Evolutionary conservation across 805 yeast species (phyloP).

Genomic region (Candida cerambycidarum): DNA sequence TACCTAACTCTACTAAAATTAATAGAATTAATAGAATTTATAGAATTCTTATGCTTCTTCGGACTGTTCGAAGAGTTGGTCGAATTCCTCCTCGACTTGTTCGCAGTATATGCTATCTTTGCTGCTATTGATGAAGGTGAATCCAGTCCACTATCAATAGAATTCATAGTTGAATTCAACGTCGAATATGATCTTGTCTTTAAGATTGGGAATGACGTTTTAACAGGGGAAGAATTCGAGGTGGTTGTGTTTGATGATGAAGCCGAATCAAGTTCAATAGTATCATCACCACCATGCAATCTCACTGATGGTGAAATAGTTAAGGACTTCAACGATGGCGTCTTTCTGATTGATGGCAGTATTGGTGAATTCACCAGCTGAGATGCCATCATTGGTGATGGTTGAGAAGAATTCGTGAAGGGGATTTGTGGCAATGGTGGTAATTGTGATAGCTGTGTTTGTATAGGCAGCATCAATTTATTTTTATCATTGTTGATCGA

Average conservation of each 20-base stretch:
- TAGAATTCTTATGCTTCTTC: slow-evolving; percentile 14
- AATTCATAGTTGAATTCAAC: slow-evolving; percentile 2
- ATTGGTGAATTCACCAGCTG: slow-evolving; percentile 12
- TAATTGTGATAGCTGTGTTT: slow-evolving; percentile 1
- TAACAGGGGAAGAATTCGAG: slow-evolving; percentile 14
- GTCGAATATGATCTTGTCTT: slow-evolving; percentile 9
- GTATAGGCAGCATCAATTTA: neutral
- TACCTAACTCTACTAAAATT: slow-evolving; percentile 17
- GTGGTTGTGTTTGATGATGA: slow-evolving; percentile 11
- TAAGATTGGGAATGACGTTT: slow-evolving; percentile 10
- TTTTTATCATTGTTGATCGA: slow-evolving; percentile 4
- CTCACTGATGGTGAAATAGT: slow-evolving; percentile 38
- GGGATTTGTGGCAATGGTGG: slow-evolving; percentile 1
- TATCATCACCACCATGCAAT: slow-evolving; percentile 13
- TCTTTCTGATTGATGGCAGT: slow-evolving; percentile 17
- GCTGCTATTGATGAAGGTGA: slow-evolving; percentile 30
- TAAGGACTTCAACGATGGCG: slow-evolving; percentile 39
- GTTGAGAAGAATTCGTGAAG: too few relatives aligned
- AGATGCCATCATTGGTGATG: slow-evolving; percentile 7
- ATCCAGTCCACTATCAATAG: slow-evolving; percentile 7
- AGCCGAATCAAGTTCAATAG: slow-evolving; percentile 12
- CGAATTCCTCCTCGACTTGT: slow-evolving; percentile 16
- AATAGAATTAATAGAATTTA: slow-evolving; percentile 17
- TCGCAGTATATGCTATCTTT: slow-evolving; percentile 24
- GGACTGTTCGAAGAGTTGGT: slow-evolving; percentile 12